A percentile compares a stretch with the other conserved stretches of the same genome.
Conservation (phyloP, 208 protist species). For the Phytomonas francai region DNA sequence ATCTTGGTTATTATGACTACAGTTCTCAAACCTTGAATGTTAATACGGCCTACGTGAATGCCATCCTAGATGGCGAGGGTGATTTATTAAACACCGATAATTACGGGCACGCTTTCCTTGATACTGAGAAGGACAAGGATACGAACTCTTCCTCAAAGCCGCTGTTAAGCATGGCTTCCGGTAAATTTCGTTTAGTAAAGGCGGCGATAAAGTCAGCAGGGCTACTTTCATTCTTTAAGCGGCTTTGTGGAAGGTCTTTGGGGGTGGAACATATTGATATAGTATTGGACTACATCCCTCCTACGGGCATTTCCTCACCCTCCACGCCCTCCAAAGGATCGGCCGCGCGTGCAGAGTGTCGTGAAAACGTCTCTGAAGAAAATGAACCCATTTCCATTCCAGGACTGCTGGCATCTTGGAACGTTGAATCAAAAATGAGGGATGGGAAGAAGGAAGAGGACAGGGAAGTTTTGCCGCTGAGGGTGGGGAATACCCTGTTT, state of each 20-base stretch:
- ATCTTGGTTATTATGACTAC: constrained; percentile 37
- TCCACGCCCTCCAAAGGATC: too few relatives aligned
- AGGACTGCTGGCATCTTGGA: too few relatives aligned
- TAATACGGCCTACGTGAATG: constrained; percentile 28
- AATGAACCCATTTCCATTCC: too few relatives aligned
- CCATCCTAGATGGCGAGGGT: constrained; percentile 11
- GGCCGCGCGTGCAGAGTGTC: too few relatives aligned
- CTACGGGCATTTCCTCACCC: neutral
- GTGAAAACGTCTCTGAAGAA: too few relatives aligned
- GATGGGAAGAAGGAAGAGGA: too few relatives aligned
- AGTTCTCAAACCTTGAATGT: constrained; percentile 24
- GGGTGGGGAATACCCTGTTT: too few relatives aligned
- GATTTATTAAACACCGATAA: too few relatives aligned
- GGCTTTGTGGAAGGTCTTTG: constrained; percentile 2
- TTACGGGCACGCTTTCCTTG: too few relatives aligned
- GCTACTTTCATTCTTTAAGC: constrained; percentile 4
- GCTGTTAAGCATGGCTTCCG: too few relatives aligned
- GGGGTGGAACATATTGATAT: constrained; percentile 7
- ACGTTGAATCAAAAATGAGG: too few relatives aligned
- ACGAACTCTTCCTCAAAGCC: neutral
- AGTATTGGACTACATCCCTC: constrained; percentile 12
- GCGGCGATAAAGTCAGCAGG: constrained; percentile 10
- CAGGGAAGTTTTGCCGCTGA: too few relatives aligned
- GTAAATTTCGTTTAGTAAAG: constrained; percentile 6
- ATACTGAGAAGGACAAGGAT: neutral